Base-by-base conservation (phyloP, 176 grass and related monocot species). In the Zizania latifolia region DNA sequence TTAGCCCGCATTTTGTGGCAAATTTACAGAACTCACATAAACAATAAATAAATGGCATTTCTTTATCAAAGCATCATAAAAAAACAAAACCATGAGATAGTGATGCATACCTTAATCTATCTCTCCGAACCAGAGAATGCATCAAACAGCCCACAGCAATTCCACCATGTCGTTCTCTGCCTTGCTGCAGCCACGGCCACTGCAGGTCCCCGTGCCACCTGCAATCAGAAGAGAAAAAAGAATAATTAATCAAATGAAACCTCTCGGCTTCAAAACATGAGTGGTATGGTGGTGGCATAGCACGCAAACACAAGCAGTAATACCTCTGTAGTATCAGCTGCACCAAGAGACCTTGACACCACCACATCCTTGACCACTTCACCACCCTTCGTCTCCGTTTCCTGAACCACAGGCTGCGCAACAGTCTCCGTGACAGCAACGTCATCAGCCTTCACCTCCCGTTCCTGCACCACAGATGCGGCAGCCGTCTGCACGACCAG, bases 121-220 rank as follows among this genome's bases (percentile, higher is more conserved):
- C 78, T 81, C 38, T 60, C 70, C 41, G 87, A 96, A 65, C 87
- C 78, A 68, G 75, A 56, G 58, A 96, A 78, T 1, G 48, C 87
- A 81, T 92, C 93, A 62, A 88, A 81, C 27, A 96, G 21, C 38
- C 89, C 93, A 4, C 93, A 96, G 74, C 90, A 96, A 81, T 92
- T 81, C 93, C 93, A 96, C 87, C 93, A 96, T 65, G 67, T 86
- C 32, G 90, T 56, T 29, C 56, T 87, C 69, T 86, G 82, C 40
- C 33, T 41, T 1, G 74, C 22, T 28, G 55, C 39, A 26, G 80
- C 81, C 15, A 78, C 63, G 37, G 78, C 84, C 30, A 74, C 78
- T 10, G 77, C 86, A 46, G 76, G 80, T 65, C 81, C 80, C 9
- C 68, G 57, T 7, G 5, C 62, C 59, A 84, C 63, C 76, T 92